Conservation (phyloP, 2,329 filamentous ascomycete species). For the Aspergillus alliaceus region DNA sequence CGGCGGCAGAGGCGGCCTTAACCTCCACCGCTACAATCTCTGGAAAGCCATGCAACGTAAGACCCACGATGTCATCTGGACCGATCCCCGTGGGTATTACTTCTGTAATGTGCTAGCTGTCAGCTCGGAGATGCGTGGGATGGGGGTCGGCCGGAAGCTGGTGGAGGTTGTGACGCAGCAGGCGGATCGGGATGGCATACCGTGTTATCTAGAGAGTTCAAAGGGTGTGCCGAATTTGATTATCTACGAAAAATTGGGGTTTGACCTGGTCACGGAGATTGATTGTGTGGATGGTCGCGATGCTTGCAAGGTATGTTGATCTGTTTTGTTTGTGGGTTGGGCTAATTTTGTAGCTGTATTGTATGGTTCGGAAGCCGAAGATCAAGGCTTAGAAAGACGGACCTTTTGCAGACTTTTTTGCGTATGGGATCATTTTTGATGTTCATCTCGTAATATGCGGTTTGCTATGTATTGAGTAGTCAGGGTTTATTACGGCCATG, state of each 20-base stretch:
- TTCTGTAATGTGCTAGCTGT: conserved; percentile 77
- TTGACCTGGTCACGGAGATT: conserved; percentile 64
- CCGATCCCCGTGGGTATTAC: conserved; percentile 66
- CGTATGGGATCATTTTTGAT: neutral
- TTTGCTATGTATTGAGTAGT: neutral
- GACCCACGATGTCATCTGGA: conserved; percentile 64
- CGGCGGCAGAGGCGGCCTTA: conserved; percentile 65
- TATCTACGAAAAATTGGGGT: conserved; percentile 71
- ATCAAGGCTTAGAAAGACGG: conserved; percentile 9
- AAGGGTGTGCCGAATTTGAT: conserved; percentile 66
- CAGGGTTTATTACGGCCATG: neutral
- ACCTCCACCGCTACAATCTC: conserved; percentile 66
- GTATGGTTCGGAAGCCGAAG: conserved; percentile 22
- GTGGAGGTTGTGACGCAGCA: conserved; percentile 63
- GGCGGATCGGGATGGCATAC: conserved; percentile 64
- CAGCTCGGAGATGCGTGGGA: conserved; percentile 63
- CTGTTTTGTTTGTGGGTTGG: neutral
- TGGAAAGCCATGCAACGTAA: conserved; percentile 68
- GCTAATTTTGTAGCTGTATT: conserved; percentile 20
- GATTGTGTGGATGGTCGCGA: conserved; percentile 64
- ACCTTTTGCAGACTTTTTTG: neutral
- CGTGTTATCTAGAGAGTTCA: conserved; percentile 71
- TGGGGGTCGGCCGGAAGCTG: conserved; percentile 64
- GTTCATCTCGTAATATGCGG: neutral
- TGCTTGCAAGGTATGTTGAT: conserved; percentile 48